Evolutionary conservation across 1,284 basidiomycete genomes (phyloP), one percentile per base, ranked within the genome.

Genomic region (Trichosporon ovoides): DNA sequence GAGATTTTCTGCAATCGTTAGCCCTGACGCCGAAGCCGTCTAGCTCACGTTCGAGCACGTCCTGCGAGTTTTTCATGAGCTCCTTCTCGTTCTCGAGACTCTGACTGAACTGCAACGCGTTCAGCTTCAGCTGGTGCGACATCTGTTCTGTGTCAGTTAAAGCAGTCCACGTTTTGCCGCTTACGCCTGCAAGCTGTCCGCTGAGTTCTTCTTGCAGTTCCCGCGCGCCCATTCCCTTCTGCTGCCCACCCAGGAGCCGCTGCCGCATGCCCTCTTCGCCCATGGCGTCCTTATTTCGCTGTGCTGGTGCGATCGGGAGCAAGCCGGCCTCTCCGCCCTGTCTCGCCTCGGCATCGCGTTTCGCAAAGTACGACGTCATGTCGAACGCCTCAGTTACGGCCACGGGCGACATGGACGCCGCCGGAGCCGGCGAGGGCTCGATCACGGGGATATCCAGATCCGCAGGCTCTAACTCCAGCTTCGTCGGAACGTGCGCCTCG

Each of bases 131-230:
- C 35, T 70, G 71, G 55, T 74, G 72, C 3, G 77, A 77, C 77
- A 79, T 79, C 77, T 79, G 54, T 10, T 14, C 20, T 4, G 9
- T 4, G 24, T 57, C 12, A 60, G 55, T 10, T 56, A 14, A 13
- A 18, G 11, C 14, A 3, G 13, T n/a, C n/a, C 22, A 18, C 14
- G 13, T 18, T 18, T 16, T 14, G 7, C 2, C 1, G 67, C 77
- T 60, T 50, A 77, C 77, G 56, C 75, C 73, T 0, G 73, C 76
- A 12, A 79, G 63, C 56, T 78, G 76, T 7, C 75, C 76, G 1
- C 77, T 75, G 3, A 79, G 61, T 60, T 79, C 77, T 53, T 79
- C 77, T 53, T 78, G 77, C 33, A 78, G 50, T 55, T 72, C 70
- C 12, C 69, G 64, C 6, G 70, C 65, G 14, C 74, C 75, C 37